phyloP scores from a whole-genome alignment of 2,329 filamentous ascomycete species.

The Thermothelomyces thermophilus region DNA sequence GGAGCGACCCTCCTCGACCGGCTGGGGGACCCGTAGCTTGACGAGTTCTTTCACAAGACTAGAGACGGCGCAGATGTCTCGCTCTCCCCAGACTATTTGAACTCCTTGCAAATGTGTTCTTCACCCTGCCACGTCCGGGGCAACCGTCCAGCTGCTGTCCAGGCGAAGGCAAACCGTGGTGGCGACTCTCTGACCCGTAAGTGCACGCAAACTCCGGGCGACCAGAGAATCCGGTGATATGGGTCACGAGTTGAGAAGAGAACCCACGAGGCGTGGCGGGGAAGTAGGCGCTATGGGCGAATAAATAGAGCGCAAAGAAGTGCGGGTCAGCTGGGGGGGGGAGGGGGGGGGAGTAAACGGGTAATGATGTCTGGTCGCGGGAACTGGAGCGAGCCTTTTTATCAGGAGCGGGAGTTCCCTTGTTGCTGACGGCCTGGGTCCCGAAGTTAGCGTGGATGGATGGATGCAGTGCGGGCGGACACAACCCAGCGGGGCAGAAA shows the following conservation, averaged over 20 bases:
- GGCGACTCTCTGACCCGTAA: background rate
- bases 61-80: background rate
- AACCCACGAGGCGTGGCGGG: background rate
- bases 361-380: slow-evolving; percentile 22
- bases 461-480: slow-evolving; percentile 15
- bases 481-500: slow-evolving; percentile 18
- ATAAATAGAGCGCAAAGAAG: slow-evolving; percentile 10
- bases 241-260: background rate
- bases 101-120: too few species aligned
- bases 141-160: too few species aligned
- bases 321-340: slow-evolving; percentile 6
- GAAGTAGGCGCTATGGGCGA: slow-evolving; percentile 12
- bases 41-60: too few species aligned
- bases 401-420: slow-evolving; percentile 25
- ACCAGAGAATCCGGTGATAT: background rate
- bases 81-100: too few species aligned
- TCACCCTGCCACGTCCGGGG: too few species aligned
- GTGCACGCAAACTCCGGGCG: background rate
- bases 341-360: slow-evolving; percentile 13
- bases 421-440: slow-evolving; percentile 25
- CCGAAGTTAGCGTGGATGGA: slow-evolving; percentile 23
- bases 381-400: slow-evolving; percentile 23
- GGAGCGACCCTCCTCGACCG: background rate
- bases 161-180: background rate
- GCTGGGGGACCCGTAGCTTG: too few species aligned